Base-by-base conservation (phyloP, 805 yeast genomes). In the Suhomyces emberorum region DNA sequence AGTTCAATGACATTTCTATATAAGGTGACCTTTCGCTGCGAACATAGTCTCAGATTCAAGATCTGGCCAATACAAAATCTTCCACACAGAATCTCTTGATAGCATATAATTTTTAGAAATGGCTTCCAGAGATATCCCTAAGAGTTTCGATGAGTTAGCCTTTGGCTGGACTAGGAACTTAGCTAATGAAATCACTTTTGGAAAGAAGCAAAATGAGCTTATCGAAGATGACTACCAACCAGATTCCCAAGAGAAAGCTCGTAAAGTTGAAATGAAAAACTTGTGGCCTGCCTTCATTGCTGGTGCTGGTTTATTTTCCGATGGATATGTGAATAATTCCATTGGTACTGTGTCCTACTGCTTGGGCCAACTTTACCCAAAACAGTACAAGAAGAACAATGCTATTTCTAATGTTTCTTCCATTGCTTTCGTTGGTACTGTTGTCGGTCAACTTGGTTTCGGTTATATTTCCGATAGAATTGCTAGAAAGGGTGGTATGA, bases 261-360 rank as follows among this genome's bases (percentile, higher is more conserved):
- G 31, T 19, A 42, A 44, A 22, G 53, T 51, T 11, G 39, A 50
- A 25, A 50, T 43, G 45, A 55, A 52, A 32, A 55, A 52, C 46
- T 43, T 53, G 32, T 55, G 61, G 61, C 59, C 61, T 7, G 59
- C 59, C 3, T 55, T 55, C 32, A 38, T 48, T 27, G 81, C 95
- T 1, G 97, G 97, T 44, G 93, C 96, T 0, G 97, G 96, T 37
- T 70, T 89, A 30, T 88, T 89, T 62, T 82, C 95, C 24, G 98
- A 91, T 62, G 97, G 97, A 36, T 89, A 88, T 57, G 83, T 87
- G 42, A 88, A 88, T 59, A 87, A 86, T 63, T 80, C 93, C 35
- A 83, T 87, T 39, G 76, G 86, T 41, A 74, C 93, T 7, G 95
- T 83, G 12, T 72, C 81, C 23, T 78, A 89, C 12, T 80, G 89